Conservation (phyloP, 192 early-diverging fungal species). For the Linnemannia exigua region DNA sequence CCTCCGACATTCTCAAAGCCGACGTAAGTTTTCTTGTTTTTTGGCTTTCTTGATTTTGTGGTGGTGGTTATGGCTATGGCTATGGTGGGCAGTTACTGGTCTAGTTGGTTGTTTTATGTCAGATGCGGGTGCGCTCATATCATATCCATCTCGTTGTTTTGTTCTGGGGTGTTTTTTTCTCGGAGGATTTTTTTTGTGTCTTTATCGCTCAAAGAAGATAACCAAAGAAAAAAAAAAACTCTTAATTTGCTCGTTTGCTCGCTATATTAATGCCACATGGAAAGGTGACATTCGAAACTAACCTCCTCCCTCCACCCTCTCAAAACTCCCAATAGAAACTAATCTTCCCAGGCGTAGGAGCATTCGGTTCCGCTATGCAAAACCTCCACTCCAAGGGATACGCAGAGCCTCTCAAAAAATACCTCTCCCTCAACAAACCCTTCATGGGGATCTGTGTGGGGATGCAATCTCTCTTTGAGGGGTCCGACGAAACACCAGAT, state of each 20-base stretch:
- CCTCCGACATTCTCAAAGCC: constrained; percentile 89
- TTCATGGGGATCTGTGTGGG: constrained; percentile 99
- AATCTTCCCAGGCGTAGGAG: constrained; percentile 99
- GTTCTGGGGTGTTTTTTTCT: not conserved
- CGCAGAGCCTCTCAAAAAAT: constrained; percentile 84
- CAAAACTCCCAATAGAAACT: constrained; percentile 78
- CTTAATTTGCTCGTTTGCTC: not conserved
- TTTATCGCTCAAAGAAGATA: not conserved
- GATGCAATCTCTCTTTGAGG: constrained; percentile 94
- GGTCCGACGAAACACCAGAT: constrained; percentile 89
- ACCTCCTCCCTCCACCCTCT: not conserved
- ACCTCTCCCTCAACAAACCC: constrained; percentile 87
- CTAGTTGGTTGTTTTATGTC: not conserved
- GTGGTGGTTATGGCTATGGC: not conserved
- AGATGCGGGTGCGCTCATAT: too few species aligned
- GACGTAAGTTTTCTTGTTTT: constrained; percentile 71
- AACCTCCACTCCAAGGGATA: constrained; percentile 82
- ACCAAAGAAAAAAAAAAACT: not conserved
- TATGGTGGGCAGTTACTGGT: too few species aligned
- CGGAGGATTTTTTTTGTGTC: constrained; percentile 31
- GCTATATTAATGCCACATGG: not conserved
- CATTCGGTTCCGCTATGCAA: constrained; percentile 93
- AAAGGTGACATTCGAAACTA: not conserved
- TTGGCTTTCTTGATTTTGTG: not conserved
- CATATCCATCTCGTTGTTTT: not conserved